Evolutionary conservation across 1,284 basidiomycete genomes (phyloP), one percentile per base, ranked within the genome.

Genomic region (Austroboletus novae-zelandiae): DNA sequence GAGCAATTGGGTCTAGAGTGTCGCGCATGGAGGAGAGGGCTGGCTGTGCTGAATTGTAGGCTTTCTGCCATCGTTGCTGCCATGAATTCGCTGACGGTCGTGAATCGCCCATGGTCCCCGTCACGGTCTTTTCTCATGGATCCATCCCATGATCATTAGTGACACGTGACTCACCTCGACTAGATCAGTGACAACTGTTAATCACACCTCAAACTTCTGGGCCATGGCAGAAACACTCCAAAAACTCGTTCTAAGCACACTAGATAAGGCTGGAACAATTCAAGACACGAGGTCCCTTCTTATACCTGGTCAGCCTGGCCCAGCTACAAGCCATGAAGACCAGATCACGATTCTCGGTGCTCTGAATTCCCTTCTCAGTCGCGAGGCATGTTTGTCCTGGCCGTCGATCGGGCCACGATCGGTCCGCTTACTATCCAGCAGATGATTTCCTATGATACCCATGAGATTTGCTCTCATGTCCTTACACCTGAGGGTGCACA

Each of bases 371-470:
- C 76, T 98, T 52, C 74, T 80, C 15, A 91, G 89, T 69, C 88
- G 90, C 68, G 90, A 96, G 65, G 94, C 91, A 66, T 57, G 83
- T 74, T 23, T 0, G 34, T 35, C 4, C 45, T 57, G 45, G 41
- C 50, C 52, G 29, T 27, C 13, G 32, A 41, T 50, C 36, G 25
- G n/a, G 31, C 29, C 36, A 10, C n/a, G 44, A 52, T 55, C 31
- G 32, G 50, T 52, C 51, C 43, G 39, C 58, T 61, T 48, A 56
- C 61, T 50, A 39, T 45, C 48, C 37, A 46, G 11, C 63, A 96
- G 94, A 97, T 97, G 89, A 80, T 97, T 56, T 73, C 72, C 49
- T 94, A 91, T 62, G 83, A 85, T 40, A 85, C 89, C 31, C 84
- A 92, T 65, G 92, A 94, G 66, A 77, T 83, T 10, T 75, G 83